Base-by-base conservation (phyloP, 164 flowering plant genomes). In the Aristolochia fimbriata region DNA sequence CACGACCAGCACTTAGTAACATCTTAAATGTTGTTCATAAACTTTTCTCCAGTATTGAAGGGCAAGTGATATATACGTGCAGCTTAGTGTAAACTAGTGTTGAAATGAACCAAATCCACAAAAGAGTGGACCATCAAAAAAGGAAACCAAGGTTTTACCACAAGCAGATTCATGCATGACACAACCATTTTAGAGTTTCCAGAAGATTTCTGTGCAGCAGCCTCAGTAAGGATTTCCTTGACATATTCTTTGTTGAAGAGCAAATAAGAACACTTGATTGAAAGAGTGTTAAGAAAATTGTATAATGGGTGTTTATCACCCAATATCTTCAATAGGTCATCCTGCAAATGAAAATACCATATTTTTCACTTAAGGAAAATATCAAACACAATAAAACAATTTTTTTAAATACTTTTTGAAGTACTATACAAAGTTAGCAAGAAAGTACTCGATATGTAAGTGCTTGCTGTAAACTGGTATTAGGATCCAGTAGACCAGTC, bases 171-270 rank as follows among this genome's bases (percentile, higher is more conserved):
- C 87, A 91, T 82, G 86, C 91, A 83, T 65, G 99, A 79, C 63
- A 51, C 51, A 58, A 64, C 65, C 52, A 64, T 59, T 37, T 73
- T 79, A 3, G 69, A 27, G 71, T 76, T 74, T 72, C 81, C 89
- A 56, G 83, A 66, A 68, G 85, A 75, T 69, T 81, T 85, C 48
- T 85, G 87, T 14, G 47, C 15, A 30, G 67, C 45, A 60, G 70
- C 81, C 75, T 83, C 95, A 61, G 49, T 50, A 62, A 93, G 77
- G 65, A 91, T 62, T 77, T 81, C 96, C 68, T 82, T 85, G 52
- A 80, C 92, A 78, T 74, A 83, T 68, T 93, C 99, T 82, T 93
- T 88, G 82, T 79, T 83, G 73, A 93, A 83, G 54, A 88, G 84
- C 53, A 87, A 57, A 76, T 82, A 81, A 60, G 99, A 85, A 68